Base-by-base conservation (phyloP, 768 basidiomycete species). In the Sporobolomyces phaffii region DNA sequence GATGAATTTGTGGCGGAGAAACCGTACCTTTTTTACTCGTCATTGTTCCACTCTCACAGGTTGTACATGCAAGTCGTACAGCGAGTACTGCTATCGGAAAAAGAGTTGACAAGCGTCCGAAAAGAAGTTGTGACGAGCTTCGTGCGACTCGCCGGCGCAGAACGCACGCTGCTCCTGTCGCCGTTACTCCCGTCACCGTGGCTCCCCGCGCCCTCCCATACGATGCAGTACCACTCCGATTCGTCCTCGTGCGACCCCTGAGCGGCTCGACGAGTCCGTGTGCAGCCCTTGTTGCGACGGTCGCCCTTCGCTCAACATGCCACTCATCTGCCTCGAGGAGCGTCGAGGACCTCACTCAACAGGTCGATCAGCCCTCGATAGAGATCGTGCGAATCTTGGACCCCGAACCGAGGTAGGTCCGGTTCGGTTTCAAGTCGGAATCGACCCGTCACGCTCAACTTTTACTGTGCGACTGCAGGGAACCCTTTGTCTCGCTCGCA, bases 401-500 rank as follows among this genome's bases (percentile, higher is more conserved):
- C 26, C 68, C 68, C 1, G 68, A 62, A 26, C 48, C 20, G 9
- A 36, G 60, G 68, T 70, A 17, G 36, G 66, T 17, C 1, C 10
- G 31, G 40, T 18, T n/a, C 15, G 6, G 13, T 6, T 26, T 56
- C 38, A 41, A 26, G 41, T 33, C 51, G 13, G 48, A 49, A 31
- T 13, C 29, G 20, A 13, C 28, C 7, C 14, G 47, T 57, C 14
- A 28, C 11, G 18, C 45, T 49, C 11, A 4, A 28, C 17, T 7
- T 2, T 33, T 1, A n/a, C n/a, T n/a, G n/a, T n/a, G n/a, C 20
- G 3, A 20, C 4, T 47, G 20, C 47, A 70, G 69, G 34, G 64
- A 70, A 56, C 69, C 69, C 2, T 70, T 63, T 36, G 58, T 70
- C 15, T 66, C 69, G 6, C 56, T 70, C 31, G 38, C 45, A 1